Conservation (phyloP, 177 flowering plant genomes). For the Vitis hybrid region DNA sequence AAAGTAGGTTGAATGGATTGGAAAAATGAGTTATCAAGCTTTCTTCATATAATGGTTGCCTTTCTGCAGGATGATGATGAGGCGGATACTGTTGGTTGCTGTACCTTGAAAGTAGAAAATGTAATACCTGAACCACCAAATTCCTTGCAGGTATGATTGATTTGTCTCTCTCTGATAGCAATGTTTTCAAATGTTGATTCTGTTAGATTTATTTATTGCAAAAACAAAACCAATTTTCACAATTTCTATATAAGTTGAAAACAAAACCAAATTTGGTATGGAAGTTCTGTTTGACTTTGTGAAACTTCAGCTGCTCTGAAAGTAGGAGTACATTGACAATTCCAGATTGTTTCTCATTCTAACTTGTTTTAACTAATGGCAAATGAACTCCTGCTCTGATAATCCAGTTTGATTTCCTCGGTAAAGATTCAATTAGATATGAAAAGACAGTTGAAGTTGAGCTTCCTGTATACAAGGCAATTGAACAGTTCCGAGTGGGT, state of each 20-base stretch:
- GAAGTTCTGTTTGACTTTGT: too few relatives aligned
- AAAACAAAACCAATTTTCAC: too few relatives aligned
- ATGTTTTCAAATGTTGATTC: too few relatives aligned
- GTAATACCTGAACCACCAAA: constrained; percentile 70
- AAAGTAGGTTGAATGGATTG: not conserved
- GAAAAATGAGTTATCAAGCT: not conserved
- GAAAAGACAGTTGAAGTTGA: constrained; percentile 85
- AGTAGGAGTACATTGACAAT: too few relatives aligned
- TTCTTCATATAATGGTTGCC: not conserved
- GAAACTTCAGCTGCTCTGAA: too few relatives aligned
- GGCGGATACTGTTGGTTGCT: constrained; percentile 99
- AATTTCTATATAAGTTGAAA: too few relatives aligned
- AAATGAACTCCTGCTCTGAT: too few relatives aligned
- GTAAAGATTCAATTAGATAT: constrained; percentile 98
- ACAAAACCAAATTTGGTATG: too few relatives aligned
- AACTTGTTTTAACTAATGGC: too few relatives aligned
- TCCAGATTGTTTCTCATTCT: too few relatives aligned
- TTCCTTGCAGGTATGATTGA: constrained; percentile 58
- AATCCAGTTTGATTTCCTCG: constrained; percentile 94
- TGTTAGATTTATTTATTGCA: too few relatives aligned
- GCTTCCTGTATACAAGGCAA: constrained; percentile 82
- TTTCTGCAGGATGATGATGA: constrained; percentile 93
- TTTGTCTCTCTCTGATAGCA: too few relatives aligned
- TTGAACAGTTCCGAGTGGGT: constrained; percentile 77
- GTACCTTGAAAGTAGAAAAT: constrained; percentile 95